These are phyloP conservation scores for Telfairia occidentalis DNA, from an alignment of 331 rosid genomes.

Conservation along the genomic window DNA sequence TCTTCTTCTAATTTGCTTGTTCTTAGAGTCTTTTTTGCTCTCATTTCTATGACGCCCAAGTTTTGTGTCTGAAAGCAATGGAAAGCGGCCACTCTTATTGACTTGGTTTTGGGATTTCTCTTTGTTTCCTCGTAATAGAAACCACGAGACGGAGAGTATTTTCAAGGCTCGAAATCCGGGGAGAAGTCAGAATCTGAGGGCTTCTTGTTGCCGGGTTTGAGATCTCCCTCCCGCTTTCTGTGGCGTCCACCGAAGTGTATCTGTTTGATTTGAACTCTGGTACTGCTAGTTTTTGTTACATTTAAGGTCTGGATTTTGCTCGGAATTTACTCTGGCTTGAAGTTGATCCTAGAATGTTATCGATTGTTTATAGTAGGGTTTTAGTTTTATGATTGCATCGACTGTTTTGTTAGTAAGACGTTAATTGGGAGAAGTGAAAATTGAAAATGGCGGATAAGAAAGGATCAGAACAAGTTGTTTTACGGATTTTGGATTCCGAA, in stretches of 20 bases:
- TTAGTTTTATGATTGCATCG: not conserved
- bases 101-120: not conserved
- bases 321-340: not conserved
- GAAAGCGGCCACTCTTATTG: conserved; percentile 2
- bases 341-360: not conserved
- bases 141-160: too few relatives aligned
- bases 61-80: not conserved
- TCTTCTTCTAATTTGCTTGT: not conserved
- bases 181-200: not conserved
- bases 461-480: conserved; percentile 37
- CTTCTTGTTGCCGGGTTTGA: not conserved
- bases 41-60: not conserved
- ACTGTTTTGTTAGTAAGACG: not conserved
- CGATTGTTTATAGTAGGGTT: not conserved
- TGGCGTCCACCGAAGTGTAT: not conserved
- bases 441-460: conserved; percentile 29
- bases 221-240: not conserved
- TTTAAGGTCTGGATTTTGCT: not conserved
- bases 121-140: not conserved
- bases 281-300: not conserved
- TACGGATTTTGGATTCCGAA: conserved; percentile 31
- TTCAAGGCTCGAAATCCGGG: not conserved
- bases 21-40: not conserved
- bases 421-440: conserved; percentile 15
- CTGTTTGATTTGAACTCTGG: not conserved